Conservation (phyloP, 2,329 filamentous ascomycete species). For the Colletotrichum sp. region DNA sequence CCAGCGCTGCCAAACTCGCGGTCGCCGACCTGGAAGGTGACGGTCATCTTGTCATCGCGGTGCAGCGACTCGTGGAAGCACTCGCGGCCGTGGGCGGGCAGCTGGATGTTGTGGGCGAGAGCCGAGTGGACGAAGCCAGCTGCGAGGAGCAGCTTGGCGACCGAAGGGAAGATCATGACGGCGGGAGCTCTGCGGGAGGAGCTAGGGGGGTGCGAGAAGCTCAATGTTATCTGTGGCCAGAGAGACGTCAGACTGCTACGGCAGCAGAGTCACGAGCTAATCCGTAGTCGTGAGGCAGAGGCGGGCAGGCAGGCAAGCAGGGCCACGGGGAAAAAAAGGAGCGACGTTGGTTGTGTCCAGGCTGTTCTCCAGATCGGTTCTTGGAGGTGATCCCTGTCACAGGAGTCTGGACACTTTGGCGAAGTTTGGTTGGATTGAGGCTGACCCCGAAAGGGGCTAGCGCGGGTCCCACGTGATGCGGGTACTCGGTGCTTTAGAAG, state of each 20-base stretch:
- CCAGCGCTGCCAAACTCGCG: slow-evolving; percentile 93
- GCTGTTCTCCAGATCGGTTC: slow-evolving; percentile 21
- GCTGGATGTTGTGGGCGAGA: slow-evolving; percentile 92
- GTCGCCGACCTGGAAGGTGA: slow-evolving; percentile 98
- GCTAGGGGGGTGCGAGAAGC: neutral
- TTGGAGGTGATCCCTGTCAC: slow-evolving; percentile 19
- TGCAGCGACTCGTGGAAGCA: slow-evolving; percentile 97
- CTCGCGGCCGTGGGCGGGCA: slow-evolving; percentile 90
- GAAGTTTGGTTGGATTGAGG: slow-evolving; percentile 21
- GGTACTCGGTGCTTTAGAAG: slow-evolving; percentile 10
- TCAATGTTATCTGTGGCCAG: neutral
- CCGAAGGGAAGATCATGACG: slow-evolving; percentile 47
- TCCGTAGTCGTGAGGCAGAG: neutral
- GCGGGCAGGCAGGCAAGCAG: slow-evolving; percentile 5
- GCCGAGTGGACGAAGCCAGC: slow-evolving; percentile 59
- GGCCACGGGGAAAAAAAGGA: slow-evolving; percentile 4
- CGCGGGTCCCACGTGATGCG: slow-evolving; percentile 14
- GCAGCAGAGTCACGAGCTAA: neutral
- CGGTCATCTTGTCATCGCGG: slow-evolving; percentile 96
- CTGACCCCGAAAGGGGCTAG: slow-evolving; percentile 18
- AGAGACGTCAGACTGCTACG: slow-evolving; percentile 1
- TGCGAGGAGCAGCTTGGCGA: slow-evolving; percentile 48
- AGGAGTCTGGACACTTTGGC: slow-evolving; percentile 24
- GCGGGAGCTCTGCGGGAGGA: slow-evolving; percentile 9
- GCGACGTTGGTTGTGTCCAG: slow-evolving; percentile 21